These are phyloP conservation scores for rapeseed (Brassica napus) DNA, from an alignment of 345 rosid genomes.

Conservation along the genomic window DNA sequence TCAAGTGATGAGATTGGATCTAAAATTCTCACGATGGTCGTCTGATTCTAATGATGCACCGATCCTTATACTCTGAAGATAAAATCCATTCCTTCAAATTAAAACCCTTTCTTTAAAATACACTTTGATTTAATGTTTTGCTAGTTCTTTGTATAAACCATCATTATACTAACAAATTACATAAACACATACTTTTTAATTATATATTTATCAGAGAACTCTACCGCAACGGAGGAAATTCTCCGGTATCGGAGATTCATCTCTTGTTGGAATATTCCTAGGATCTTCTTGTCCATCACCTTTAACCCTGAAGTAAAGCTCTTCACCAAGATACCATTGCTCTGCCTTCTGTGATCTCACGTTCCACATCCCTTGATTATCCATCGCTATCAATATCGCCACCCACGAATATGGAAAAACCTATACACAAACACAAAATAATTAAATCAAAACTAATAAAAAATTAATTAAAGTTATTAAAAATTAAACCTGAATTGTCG, in stretches of 20 bases:
- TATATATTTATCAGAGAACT: neutral
- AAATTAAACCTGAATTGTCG: constrained; percentile 53
- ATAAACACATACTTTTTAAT: neutral
- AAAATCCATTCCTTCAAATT: neutral
- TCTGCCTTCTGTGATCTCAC: constrained; percentile 71
- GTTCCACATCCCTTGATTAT: constrained; percentile 97
- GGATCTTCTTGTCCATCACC: constrained; percentile 67
- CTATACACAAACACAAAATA: constrained; percentile 21
- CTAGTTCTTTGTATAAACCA: neutral
- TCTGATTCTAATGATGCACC: neutral
- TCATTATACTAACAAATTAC: neutral
- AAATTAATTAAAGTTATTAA: neutral
- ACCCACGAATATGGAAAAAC: constrained; percentile 72
- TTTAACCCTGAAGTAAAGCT: constrained; percentile 65
- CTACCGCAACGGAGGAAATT: constrained; percentile 65
- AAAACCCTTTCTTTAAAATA: neutral
- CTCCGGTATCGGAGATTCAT: constrained; percentile 60
- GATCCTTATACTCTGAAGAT: neutral
- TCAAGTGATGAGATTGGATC: neutral
- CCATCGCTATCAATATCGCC: constrained; percentile 62
- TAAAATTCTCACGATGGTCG: neutral
- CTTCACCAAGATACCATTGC: constrained; percentile 76
- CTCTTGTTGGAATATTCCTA: constrained; percentile 21
- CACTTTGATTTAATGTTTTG: neutral
- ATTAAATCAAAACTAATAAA: neutral